Conservation (phyloP, 1,139 yeast species). For the Scheffersomyces segobiensis region DNA sequence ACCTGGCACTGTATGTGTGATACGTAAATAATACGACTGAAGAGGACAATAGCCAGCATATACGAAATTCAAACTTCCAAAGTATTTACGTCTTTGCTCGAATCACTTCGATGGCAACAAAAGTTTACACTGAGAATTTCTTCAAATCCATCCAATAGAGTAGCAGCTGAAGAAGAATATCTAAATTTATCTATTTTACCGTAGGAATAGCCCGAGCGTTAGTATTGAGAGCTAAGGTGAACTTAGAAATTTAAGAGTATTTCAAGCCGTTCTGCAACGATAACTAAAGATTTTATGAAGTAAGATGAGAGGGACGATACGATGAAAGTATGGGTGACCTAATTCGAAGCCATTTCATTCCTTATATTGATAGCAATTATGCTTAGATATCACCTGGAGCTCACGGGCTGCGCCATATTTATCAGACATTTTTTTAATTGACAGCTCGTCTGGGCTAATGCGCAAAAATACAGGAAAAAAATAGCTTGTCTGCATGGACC, state of each 20-base stretch:
- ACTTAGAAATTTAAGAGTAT: neutral
- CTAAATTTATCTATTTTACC: neutral
- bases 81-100: neutral
- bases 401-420: neutral
- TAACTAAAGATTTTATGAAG: neutral
- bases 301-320: neutral
- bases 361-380: neutral
- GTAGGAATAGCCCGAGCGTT: neutral
- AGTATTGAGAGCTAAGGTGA: neutral
- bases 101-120: neutral
- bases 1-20: no score
- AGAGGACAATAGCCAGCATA: neutral
- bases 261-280: neutral
- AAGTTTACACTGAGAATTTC: neutral
- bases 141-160: neutral
- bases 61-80: neutral
- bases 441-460: neutral
- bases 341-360: neutral
- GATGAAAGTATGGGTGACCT: neutral
- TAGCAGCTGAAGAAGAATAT: neutral
- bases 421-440: neutral
- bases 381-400: neutral
- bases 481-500: neutral
- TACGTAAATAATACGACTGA: neutral
- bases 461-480: neutral